Percentiles rank a stretch among this genome's conserved stretches.
Evolutionary conservation across 1,284 basidiomycete species (phyloP).

Genomic region (Papiliotrema flavescens): DNA sequence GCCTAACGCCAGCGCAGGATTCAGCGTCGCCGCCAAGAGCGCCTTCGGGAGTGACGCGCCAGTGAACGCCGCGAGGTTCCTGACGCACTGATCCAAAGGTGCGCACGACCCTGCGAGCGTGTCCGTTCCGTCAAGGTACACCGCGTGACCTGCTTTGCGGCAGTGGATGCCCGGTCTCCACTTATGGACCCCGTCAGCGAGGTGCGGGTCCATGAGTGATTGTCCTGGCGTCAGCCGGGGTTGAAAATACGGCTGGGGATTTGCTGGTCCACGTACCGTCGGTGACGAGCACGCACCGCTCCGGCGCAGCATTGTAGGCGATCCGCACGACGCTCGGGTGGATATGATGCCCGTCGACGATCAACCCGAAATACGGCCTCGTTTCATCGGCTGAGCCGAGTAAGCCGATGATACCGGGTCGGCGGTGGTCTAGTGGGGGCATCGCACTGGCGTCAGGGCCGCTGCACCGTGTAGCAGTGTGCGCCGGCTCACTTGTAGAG

Average conservation of each 20-base stretch:
- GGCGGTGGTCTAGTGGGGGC: constrained; percentile 41
- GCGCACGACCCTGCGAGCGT: constrained; percentile 66
- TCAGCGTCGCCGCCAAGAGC: constrained; percentile 75
- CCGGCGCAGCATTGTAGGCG: constrained; percentile 74
- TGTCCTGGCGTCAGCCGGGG: constrained; percentile 12
- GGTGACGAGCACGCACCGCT: constrained; percentile 81
- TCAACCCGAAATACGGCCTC: constrained; percentile 79
- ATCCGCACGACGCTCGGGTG: constrained; percentile 85
- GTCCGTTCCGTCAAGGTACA: constrained; percentile 77
- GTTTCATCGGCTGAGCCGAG: constrained; percentile 69
- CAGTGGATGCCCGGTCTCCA: constrained; percentile 72
- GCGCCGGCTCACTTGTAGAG: constrained; percentile 67
- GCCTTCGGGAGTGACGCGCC: constrained; percentile 76
- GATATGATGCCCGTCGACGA: constrained; percentile 85
- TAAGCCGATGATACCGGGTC: constrained; percentile 69
- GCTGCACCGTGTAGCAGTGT: not conserved
- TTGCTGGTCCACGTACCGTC: constrained; percentile 58
- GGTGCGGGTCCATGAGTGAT: constrained; percentile 76
- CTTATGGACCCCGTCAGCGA: constrained; percentile 76
- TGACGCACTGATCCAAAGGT: constrained; percentile 57
- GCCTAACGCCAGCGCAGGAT: constrained; percentile 76
- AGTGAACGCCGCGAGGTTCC: constrained; percentile 77
- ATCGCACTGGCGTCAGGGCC: constrained; percentile 22
- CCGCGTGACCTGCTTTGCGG: constrained; percentile 72
- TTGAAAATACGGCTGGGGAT: constrained; percentile 1